Percentiles rank a stretch among this genome's conserved stretches.
Evolutionary conservation across 768 basidiomycete species (phyloP).

Genomic region (Epithele typhae): DNA sequence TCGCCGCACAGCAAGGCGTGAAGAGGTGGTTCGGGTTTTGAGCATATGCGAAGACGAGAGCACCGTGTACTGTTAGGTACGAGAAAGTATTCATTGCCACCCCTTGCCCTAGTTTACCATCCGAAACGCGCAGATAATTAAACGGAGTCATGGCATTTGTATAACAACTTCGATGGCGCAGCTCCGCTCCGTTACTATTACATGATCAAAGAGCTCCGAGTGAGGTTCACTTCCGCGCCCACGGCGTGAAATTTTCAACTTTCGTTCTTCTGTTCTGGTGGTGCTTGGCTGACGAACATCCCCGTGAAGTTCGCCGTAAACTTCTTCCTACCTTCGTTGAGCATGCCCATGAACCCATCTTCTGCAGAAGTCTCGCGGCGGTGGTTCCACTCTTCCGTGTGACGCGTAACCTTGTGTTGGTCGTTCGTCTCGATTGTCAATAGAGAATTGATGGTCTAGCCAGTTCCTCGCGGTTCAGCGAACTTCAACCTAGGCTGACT

Average conservation of each 20-base stretch:
- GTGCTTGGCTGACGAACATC: conserved; percentile 28
- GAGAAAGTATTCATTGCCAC: too few relatives aligned
- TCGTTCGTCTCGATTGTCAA: conserved; percentile 38
- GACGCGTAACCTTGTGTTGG: conserved; percentile 32
- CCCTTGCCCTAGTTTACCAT: too few relatives aligned
- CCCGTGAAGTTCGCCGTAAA: conserved; percentile 34
- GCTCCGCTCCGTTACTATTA: too few relatives aligned
- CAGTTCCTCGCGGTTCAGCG: not conserved
- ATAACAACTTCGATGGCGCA: too few relatives aligned
- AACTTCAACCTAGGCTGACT: too few relatives aligned
- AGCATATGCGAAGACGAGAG: not conserved
- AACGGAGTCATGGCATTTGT: too few relatives aligned
- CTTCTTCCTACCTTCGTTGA: conserved; percentile 43
- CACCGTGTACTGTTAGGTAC: too few relatives aligned
- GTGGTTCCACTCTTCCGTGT: conserved; percentile 45
- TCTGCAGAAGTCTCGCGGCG: conserved; percentile 29
- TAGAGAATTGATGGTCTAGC: conserved; percentile 37
- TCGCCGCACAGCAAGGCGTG: conserved; percentile 58
- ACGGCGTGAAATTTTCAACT: not conserved
- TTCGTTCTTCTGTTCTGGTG: conserved; percentile 9
- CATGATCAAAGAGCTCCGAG: too few relatives aligned
- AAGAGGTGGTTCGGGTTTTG: conserved; percentile 65
- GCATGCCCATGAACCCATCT: conserved; percentile 40
- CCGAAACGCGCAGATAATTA: too few relatives aligned
- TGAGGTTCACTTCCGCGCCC: too few relatives aligned